Percentiles rank a stretch among this genome's conserved stretches.
Evolutionary conservation across 768 basidiomycete species (phyloP).

Genomic region (Calvatia gigantea): DNA sequence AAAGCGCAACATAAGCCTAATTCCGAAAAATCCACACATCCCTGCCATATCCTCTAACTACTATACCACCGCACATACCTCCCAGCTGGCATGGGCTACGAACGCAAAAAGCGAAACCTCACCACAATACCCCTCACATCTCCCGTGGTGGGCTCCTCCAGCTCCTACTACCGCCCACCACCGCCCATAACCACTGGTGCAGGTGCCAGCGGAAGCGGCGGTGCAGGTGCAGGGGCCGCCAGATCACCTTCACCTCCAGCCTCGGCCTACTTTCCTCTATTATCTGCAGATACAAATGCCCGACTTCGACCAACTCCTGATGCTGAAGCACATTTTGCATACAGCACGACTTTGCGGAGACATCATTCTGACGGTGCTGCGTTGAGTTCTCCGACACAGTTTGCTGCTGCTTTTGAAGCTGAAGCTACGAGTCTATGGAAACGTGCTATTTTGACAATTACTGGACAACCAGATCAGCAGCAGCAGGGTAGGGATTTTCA

Average conservation of each 20-base stretch:
- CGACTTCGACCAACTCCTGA: conserved; percentile 59
- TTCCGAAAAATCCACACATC: background rate
- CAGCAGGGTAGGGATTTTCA: too few relatives aligned
- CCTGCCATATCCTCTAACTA: conserved; percentile 13
- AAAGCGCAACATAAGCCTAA: background rate
- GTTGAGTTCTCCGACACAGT: conserved; percentile 41
- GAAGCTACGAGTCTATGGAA: conserved; percentile 53
- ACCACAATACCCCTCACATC: conserved; percentile 29
- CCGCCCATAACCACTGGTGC: conserved; percentile 17
- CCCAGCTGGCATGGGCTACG: conserved; percentile 37
- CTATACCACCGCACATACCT: conserved; percentile 20
- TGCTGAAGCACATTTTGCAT: conserved; percentile 74
- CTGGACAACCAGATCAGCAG: conserved; percentile 31
- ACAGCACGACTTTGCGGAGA: conserved; percentile 74
- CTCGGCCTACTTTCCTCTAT: conserved; percentile 71
- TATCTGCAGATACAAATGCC: conserved; percentile 42
- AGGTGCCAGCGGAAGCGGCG: background rate
- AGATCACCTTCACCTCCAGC: conserved; percentile 76
- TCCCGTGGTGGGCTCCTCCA: conserved; percentile 31
- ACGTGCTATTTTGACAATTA: conserved; percentile 34
- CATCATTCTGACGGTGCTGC: conserved; percentile 51
- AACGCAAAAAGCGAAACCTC: conserved; percentile 40
- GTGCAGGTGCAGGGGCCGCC: conserved; percentile 28
- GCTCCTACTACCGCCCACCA: conserved; percentile 27
- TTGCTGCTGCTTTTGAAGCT: conserved; percentile 45